A percentile compares a stretch with the other conserved stretches of the same genome.
Evolutionary conservation across 2,329 filamentous ascomycete species (phyloP).

Genomic region (Aspergillus amoenus): DNA sequence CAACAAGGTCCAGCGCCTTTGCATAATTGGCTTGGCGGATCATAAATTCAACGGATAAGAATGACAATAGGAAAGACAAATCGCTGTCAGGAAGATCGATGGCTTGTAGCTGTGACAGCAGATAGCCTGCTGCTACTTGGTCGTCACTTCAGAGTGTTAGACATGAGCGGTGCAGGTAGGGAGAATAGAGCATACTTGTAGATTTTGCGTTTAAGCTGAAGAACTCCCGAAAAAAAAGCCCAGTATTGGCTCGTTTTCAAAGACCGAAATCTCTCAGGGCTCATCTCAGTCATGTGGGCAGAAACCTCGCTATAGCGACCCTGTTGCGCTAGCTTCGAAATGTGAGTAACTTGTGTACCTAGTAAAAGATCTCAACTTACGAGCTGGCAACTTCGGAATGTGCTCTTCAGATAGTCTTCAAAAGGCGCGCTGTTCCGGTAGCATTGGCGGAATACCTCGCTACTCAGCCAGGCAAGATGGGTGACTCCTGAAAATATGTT

Average conservation of each 20-base stretch:
- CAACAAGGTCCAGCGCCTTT: constrained; percentile 55
- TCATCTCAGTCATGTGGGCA: constrained; percentile 58
- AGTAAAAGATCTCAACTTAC: constrained; percentile 29
- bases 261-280: constrained; percentile 64
- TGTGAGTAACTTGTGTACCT: neutral
- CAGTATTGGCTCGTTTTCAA: constrained; percentile 70
- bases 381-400: constrained; percentile 67
- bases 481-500: constrained; percentile 45
- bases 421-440: constrained; percentile 64
- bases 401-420: constrained; percentile 76
- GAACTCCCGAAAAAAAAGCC: constrained; percentile 42
- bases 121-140: constrained; percentile 55
- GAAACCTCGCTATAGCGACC: constrained; percentile 72
- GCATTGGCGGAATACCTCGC: constrained; percentile 73
- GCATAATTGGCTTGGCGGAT: constrained; percentile 54
- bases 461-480: constrained; percentile 56
- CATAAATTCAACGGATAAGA: constrained; percentile 60
- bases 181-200: constrained; percentile 34
- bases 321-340: constrained; percentile 54
- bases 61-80: constrained; percentile 57
- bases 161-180: neutral
- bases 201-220: constrained; percentile 44
- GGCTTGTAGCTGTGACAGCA: constrained; percentile 59
- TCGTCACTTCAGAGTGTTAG: constrained; percentile 50
- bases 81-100: constrained; percentile 57